Evolutionary conservation across 2,329 filamentous ascomycete genomes (phyloP).

Genomic region (Aureobasidium uvarum): DNA sequence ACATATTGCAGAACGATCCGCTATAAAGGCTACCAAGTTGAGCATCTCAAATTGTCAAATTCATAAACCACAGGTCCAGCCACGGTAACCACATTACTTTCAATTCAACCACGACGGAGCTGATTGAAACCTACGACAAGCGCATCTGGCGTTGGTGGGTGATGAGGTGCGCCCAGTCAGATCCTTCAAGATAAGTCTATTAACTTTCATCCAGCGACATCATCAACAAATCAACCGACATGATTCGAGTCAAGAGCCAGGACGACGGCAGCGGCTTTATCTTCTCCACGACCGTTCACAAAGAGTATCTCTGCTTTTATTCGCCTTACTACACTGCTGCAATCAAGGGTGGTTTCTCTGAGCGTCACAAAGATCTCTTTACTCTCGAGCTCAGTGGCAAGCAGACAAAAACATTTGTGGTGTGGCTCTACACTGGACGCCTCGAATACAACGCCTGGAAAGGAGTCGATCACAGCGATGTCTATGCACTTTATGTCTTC

Average conservation of each 20-base stretch:
- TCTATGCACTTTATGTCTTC: background rate
- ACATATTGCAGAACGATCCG: background rate
- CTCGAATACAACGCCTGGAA: background rate
- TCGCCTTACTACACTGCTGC: conserved; percentile 5
- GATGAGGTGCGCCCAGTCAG: background rate
- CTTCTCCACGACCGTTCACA: background rate
- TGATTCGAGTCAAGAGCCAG: background rate
- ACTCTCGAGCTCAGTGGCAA: background rate
- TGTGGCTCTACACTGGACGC: conserved; percentile 9
- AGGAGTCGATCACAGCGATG: background rate
- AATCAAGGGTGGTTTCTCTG: conserved; percentile 4
- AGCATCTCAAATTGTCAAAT: background rate
- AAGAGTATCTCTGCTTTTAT: conserved; percentile 16
- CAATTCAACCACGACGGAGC: background rate
- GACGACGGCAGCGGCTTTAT: background rate
- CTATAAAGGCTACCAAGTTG: background rate
- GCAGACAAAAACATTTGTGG: background rate
- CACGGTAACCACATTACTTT: background rate
- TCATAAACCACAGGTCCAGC: background rate
- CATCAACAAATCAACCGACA: background rate
- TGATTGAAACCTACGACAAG: background rate
- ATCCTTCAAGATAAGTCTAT: background rate
- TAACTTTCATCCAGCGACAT: background rate
- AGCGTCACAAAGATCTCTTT: background rate
- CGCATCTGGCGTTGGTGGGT: conserved; percentile 8